Conservation (phyloP, 1,139 yeast genomes). For the Geotrichum carabidarum region DNA sequence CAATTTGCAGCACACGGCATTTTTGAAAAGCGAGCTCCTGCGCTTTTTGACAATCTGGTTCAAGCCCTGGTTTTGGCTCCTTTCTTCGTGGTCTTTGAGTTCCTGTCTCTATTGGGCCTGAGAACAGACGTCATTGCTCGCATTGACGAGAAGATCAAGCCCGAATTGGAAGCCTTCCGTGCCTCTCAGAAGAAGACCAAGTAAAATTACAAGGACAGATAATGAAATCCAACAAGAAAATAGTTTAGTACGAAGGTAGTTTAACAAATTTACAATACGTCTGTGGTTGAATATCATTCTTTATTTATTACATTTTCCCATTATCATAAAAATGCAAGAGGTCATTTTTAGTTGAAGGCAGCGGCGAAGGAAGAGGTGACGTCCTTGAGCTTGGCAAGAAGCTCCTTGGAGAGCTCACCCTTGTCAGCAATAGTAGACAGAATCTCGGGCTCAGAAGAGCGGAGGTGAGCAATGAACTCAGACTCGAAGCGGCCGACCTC, state of each 20-base stretch:
- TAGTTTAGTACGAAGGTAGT: not conserved
- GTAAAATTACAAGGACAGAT: not conserved
- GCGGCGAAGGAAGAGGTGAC: constrained; percentile 91
- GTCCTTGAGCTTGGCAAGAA: constrained; percentile 78
- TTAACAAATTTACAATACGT: not conserved
- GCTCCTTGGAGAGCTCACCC: constrained; percentile 89
- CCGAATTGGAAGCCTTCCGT: constrained; percentile 28
- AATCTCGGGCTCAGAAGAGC: constrained; percentile 82
- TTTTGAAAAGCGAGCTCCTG: constrained; percentile 81
- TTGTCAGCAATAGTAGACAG: constrained; percentile 75
- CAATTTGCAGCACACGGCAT: constrained; percentile 87
- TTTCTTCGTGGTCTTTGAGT: constrained; percentile 76
- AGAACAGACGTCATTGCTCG: constrained; percentile 49
- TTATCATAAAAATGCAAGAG: constrained; percentile 2
- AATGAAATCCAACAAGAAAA: not conserved
- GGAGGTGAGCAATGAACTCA: constrained; percentile 79
- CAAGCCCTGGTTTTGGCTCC: constrained; percentile 92
- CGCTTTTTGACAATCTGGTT: constrained; percentile 70
- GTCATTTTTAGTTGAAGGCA: constrained; percentile 49
- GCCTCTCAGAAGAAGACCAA: constrained; percentile 12
- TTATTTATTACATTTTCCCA: not conserved
- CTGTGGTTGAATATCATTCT: not conserved
- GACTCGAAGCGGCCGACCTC: constrained; percentile 89
- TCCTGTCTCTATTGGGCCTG: constrained; percentile 62
- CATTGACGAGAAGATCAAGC: constrained; percentile 52